Evolutionary conservation across 1,284 basidiomycete species (phyloP), one percentile per base, ranked within the genome.

Genomic region (Anthracocystis walkeri): DNA sequence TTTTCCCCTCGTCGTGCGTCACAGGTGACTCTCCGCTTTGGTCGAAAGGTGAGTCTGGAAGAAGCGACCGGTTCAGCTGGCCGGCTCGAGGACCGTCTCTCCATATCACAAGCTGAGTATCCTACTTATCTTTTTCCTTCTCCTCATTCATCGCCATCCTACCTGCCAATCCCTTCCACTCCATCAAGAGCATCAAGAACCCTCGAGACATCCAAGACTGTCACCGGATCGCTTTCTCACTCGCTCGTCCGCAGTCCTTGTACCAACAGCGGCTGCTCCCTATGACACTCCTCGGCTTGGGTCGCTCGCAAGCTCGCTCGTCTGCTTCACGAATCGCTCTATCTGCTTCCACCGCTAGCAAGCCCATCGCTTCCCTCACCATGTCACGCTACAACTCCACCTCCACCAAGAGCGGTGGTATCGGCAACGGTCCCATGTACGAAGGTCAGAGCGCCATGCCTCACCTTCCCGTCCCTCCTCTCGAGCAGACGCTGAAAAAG

Each of bases 401-500:
- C 27, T 65, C 58, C 40, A 72, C 74, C 58, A 58, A 65, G 44
- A 62, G 46, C 31, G 73, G 64, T 44, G 74, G 61, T n/a, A 41
- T 76, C 38, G 74, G 74, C 56, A 63, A 40, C 23, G 74, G 74
- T 7, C 79, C 76, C 56, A 74, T 78, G 67, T 79, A 76, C 60
- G 63, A 75, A 55, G 81, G 78, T n/a, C 83, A 85, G 69, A 58
- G 61, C 25, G 58, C 75, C 41, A 78, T 85, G 57, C 82, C 83
- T 41, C 75, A 81, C 23, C 77, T 85, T 7, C 83, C 83, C 54
- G 83, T 85, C 4, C 83, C 83, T 16, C 23, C 63, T 35, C 77
- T 85, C 55, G 79, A 84, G 57, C 76, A 82, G 65, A 85, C 83
- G 16, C 42, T 84, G 33, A 40, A 63, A 14, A 83, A 83, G 69